These are phyloP conservation scores for Erodium texanum DNA, from an alignment of 441 rosid species.

Conservation along the genomic window DNA sequence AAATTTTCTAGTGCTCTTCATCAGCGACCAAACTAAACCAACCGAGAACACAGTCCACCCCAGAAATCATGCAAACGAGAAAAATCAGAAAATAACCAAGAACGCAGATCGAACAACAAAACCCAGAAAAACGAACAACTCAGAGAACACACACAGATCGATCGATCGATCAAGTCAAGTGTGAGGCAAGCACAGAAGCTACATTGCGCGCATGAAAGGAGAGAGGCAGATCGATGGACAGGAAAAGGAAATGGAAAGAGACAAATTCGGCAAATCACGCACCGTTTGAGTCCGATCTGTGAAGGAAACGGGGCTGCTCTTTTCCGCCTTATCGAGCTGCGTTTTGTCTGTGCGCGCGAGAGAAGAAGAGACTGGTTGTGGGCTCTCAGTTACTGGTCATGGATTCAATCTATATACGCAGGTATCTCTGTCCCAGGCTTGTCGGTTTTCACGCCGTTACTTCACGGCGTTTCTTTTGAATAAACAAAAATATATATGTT, in stretches of 20 bases:
- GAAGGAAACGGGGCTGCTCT: constrained; percentile 6
- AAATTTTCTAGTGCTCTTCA: constrained; percentile 8
- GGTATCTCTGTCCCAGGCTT: background rate
- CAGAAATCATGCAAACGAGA: background rate
- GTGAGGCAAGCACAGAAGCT: background rate
- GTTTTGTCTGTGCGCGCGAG: background rate
- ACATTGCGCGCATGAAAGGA: constrained; percentile 19
- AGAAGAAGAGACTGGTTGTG: background rate
- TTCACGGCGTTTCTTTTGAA: too few relatives aligned
- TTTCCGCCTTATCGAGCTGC: constrained; percentile 18
- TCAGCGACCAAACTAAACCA: background rate
- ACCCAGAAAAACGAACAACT: constrained; percentile 12
- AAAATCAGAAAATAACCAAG: background rate
- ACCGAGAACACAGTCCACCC: background rate
- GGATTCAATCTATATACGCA: constrained; percentile 18
- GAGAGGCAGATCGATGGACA: constrained; percentile 12
- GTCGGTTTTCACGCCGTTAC: too few relatives aligned
- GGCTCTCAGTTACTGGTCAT: constrained; percentile 17
- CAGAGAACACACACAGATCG: background rate
- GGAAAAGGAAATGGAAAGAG: too few relatives aligned
- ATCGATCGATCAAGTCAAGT: background rate
- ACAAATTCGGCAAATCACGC: constrained; percentile 21
- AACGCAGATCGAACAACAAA: background rate
- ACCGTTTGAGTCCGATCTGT: constrained; percentile 20
- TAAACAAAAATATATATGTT: too few relatives aligned